Percentiles rank a stretch among this genome's conserved stretches.
These are phyloP conservation scores for Suillus tomentosus DNA, from an alignment of 768 basidiomycete species.

Conservation along the genomic window DNA sequence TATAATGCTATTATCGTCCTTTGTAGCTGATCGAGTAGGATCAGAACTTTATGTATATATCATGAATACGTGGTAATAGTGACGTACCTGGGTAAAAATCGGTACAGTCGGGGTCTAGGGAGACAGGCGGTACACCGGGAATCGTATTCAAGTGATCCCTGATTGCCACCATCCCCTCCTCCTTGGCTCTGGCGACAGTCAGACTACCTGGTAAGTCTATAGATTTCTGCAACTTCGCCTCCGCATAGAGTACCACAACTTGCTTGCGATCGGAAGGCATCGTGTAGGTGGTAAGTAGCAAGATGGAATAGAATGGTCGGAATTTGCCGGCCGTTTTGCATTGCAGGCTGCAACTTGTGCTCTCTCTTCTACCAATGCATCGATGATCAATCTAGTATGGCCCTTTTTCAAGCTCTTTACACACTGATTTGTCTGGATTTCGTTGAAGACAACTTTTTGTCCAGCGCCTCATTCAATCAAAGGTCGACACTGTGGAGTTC, in stretches of 20 bases:
- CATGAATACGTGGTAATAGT: background rate
- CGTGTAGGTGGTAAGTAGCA: no score
- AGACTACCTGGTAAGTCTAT: background rate
- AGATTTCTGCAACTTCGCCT: background rate
- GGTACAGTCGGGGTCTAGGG: background rate
- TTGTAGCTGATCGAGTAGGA: background rate
- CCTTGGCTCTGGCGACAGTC: background rate
- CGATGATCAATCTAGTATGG: no score
- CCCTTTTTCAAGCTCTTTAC: no score
- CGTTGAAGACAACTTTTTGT: no score
- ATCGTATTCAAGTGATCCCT: background rate
- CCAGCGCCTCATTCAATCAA: no score
- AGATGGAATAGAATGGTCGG: no score
- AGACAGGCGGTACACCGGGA: background rate
- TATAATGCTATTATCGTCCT: background rate
- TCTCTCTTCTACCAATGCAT: no score
- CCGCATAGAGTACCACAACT: background rate
- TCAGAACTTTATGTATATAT: background rate
- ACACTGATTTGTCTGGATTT: no score
- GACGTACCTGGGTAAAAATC: conserved; percentile 2
- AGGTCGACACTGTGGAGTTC: no score
- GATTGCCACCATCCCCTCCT: background rate
- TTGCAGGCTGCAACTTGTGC: no score
- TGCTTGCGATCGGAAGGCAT: background rate
- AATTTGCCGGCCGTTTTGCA: no score